Base-by-base conservation (phyloP, 495 filamentous ascomycete genomes). In the Oleoguttula mirabilis region DNA sequence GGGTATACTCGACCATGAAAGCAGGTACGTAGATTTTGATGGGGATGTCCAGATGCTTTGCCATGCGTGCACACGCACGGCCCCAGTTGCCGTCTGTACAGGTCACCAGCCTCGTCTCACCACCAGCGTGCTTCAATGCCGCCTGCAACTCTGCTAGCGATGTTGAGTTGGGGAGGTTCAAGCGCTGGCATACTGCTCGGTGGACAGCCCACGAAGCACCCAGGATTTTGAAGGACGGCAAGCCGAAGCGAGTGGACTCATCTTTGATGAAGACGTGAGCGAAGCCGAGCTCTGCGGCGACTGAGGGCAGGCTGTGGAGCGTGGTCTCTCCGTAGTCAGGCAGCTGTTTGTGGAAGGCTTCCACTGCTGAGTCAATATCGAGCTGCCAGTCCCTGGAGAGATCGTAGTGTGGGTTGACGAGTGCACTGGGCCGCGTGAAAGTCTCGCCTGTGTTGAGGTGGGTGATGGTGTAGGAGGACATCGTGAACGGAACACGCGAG, bases 201-300 rank as follows among this genome's bases (percentile, higher is more conserved):
- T 73, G 76, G 33, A 68, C 65, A 0, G 70, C 77, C 79, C 78
- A 88, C n/a, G 77, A 79, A 0, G 82, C 81, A 7, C 81, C 82
- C 0, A 84, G 70, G 28, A 82, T 76, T 56, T 87, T 87, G 68
- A 84, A 86, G 0, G 80, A 69, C 0, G 80, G 77, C 1, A 88
- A 69, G 1, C 77, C 60, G 25, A 62, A 58, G 10, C 63, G 52
- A 19, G 34, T 36, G 12, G 52, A 57, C 44, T 66, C 64, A 40
- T 66, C 63, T 49, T 66, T 66, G 27, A 66, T 4, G 34, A 60
- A 62, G 31, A 83, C 64, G 10, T 66, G 50, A 0, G 58, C 58
- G 15, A 83, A 56, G 0, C 69, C 70, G 1, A 81, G 60, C n/a
- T 75, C 65, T 4, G 58, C 43, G 4, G 79, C 75, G 10, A 84